Evolutionary conservation across 2,329 filamentous ascomycete species (phyloP), one percentile per base, ranked within the genome.

Genomic region (Aspergillus sergii): DNA sequence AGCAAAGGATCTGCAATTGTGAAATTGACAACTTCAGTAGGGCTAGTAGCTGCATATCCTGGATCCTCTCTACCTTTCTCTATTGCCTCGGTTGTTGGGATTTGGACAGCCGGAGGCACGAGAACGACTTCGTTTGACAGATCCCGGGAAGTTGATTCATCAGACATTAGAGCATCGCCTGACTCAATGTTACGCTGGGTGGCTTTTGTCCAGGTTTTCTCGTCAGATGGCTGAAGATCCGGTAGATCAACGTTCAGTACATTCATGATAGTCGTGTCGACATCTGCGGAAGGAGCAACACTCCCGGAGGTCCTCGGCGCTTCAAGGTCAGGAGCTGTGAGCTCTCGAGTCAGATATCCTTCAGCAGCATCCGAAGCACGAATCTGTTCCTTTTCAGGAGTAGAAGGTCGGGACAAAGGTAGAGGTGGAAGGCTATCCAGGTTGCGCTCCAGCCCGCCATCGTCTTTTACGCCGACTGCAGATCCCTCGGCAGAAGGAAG

Each of bases 401-500:
- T 71, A 10, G 66, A 60, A 16, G 67, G 65, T 10, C 69, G 63
- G 34, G 60, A 64, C 16, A 65, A 56, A 43, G 67, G 60, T 8
- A 68, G 62, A 1, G 67, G 61, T 21, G 69, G 69, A 12, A 73
- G 60, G 28, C 59, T 55, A 16, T 69, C 63, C 19, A 69, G 34
- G 11, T 64, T 56, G 36, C 65, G 64, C 55, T 73, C 57, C 57
- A 55, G 56, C 28, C 8, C 63, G 55, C 68, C 66, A 14, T 72
- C 67, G 11, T 71, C 68, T 60, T 66, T 72, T 4, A 64, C 65
- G 10, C 71, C 68, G 60, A 76, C 62, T 10, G 68, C 63, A 6
- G 76, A 76, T 2, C 74, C 73, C 60, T 75, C 73, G n/a, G 66
- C 68, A 23, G 75, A 76, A 57, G 75, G 73, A 12, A 77, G 67